Evolutionary conservation across 768 basidiomycete species (phyloP), one percentile per base, ranked within the genome.

Genomic region (Serpula lacrymans): DNA sequence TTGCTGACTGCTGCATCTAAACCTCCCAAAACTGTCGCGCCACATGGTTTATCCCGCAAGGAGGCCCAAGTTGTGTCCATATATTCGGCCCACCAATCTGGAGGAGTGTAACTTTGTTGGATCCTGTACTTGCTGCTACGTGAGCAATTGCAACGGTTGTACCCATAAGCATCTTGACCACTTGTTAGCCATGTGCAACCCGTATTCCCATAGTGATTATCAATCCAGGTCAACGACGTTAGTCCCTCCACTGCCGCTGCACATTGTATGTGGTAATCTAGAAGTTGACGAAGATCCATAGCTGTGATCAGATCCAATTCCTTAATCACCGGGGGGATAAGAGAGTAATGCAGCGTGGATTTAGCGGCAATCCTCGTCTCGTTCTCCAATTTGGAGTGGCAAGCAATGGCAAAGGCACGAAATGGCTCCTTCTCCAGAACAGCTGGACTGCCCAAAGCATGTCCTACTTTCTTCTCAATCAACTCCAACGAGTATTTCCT

Each of bases 331-430:
- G 40, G 28, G 0, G 54, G 51, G 9, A 52, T 37, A 29, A 60
- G 43, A 0, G 63, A 52, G 18, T 51, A 40, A 2, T 44, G 22
- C 31, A 68, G 45, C 0, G 62, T 58, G 25, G 49, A 45, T 18
- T 45, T 53, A n/a, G 62, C 60, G 26, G 67, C 63, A 2, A 55
- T 45, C 13, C 46, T 18, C 0, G 55, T 55, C 29, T 60, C 53
- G 5, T 51, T 41, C 18, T 34, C 43, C n/a, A 58, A 32, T 5
- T 37, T 32, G 26, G 54, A 59, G 7, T 47, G 54, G 14, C 47
- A 49, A 4, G 65, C 59, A 10, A 67, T 52, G 4, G 57, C 63
- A 38, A 63, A 69, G 6, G 56, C 54, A 3, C 54, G 48, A 1
- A 69, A 16, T 4, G 64, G 45, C 4, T 57, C 53, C 1, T 17